phyloP scores from a whole-genome alignment of 371 early-diverging fungal species.

The Syncephalastrum monosporum region DNA sequence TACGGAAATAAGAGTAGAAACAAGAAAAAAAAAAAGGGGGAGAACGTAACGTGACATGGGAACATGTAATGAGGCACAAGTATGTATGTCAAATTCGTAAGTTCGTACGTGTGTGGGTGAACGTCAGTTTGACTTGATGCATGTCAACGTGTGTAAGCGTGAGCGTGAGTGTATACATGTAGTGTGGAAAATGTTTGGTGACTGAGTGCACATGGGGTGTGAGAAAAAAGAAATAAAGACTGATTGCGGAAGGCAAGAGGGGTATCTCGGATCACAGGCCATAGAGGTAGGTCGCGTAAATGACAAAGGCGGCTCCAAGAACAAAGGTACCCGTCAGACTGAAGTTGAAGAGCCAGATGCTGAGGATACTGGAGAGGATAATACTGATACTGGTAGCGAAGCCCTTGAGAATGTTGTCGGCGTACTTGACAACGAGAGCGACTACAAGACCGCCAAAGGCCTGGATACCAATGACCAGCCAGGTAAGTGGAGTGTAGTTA shows the following conservation, averaged over 20 bases:
- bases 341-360: slow-evolving; percentile 78
- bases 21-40: not conserved
- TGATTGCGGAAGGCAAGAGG: slow-evolving; percentile 2
- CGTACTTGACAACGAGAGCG: slow-evolving; percentile 93
- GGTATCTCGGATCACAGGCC: slow-evolving; percentile 37
- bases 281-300: slow-evolving; percentile 80
- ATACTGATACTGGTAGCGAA: slow-evolving; percentile 95
- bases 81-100: too few species aligned
- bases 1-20: slow-evolving; percentile 6
- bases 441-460: slow-evolving; percentile 93
- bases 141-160: too few species aligned
- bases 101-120: too few species aligned
- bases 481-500: slow-evolving; percentile 80
- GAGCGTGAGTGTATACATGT: too few species aligned
- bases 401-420: slow-evolving; percentile 96
- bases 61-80: too few species aligned
- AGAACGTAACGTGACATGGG: not conserved
- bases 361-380: slow-evolving; percentile 77
- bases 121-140: too few species aligned
- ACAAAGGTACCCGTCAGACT: slow-evolving; percentile 68
- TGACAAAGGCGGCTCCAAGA: slow-evolving; percentile 75
- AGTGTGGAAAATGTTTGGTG: too few species aligned
- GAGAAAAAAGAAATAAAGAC: not conserved
- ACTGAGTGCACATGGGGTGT: not conserved
- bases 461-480: slow-evolving; percentile 80